Conservation (phyloP, 2,329 filamentous ascomycete species). For the Colletotrichum paranaense region DNA sequence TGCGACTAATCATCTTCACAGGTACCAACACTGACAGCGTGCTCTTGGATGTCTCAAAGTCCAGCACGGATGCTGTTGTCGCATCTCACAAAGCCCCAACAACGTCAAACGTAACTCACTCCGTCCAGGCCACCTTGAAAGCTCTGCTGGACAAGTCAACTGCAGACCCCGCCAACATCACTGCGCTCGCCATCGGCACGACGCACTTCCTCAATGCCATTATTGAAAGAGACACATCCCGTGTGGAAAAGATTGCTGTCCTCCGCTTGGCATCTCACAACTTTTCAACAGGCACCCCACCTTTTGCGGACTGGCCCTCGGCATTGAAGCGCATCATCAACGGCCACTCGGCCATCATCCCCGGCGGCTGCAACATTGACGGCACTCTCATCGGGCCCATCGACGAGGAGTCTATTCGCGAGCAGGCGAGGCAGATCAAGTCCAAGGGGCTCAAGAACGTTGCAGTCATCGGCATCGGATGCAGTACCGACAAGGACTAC, state of each 20-base stretch:
- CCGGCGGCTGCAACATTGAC: slow-evolving; percentile 39
- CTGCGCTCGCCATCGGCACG: slow-evolving; percentile 64
- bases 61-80: slow-evolving; percentile 28
- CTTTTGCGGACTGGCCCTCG: slow-evolving; percentile 64
- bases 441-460: slow-evolving; percentile 50
- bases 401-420: slow-evolving; percentile 26
- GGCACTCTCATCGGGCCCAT: slow-evolving; percentile 37
- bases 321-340: slow-evolving; percentile 52
- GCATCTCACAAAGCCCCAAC: slow-evolving; percentile 57
- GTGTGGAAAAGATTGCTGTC: slow-evolving; percentile 63
- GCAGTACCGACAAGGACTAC: slow-evolving; percentile 65
- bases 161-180: slow-evolving; percentile 48
- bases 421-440: slow-evolving; percentile 38
- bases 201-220: slow-evolving; percentile 71
- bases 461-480: slow-evolving; percentile 68
- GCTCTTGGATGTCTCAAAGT: slow-evolving; percentile 51
- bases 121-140: slow-evolving; percentile 57
- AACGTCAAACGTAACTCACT: slow-evolving; percentile 58
- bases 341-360: slow-evolving; percentile 37
- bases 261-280: slow-evolving; percentile 62
- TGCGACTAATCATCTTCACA: not conserved
- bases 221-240: slow-evolving; percentile 61
- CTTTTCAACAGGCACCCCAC: slow-evolving; percentile 62
- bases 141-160: slow-evolving; percentile 51
- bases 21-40: slow-evolving; percentile 67